phyloP scores from a whole-genome alignment of 2,329 filamentous ascomycete genomes.

The Clonostachys sp. region DNA sequence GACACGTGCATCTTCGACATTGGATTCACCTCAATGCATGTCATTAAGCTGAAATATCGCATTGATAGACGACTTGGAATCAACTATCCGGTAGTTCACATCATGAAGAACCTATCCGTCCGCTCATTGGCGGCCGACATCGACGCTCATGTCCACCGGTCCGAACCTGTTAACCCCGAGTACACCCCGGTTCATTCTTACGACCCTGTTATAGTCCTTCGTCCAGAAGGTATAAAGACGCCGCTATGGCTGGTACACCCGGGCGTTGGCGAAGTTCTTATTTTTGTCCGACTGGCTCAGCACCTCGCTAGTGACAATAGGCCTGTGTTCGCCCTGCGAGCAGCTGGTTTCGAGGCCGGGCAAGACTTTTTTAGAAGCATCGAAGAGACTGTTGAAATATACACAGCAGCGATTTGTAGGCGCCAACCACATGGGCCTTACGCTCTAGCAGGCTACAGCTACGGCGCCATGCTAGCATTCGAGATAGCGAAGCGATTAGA shows the following conservation, averaged over 20 bases:
- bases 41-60: constrained; percentile 29
- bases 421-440: constrained; percentile 39
- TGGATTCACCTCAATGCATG: constrained; percentile 30
- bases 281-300: constrained; percentile 28
- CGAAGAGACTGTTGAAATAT: constrained; percentile 26
- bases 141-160: too few species aligned
- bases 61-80: too few species aligned
- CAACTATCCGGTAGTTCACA: too few species aligned
- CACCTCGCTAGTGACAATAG: constrained; percentile 34
- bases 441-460: constrained; percentile 38
- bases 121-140: too few species aligned
- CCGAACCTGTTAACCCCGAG: too few species aligned
- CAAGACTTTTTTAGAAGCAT: constrained; percentile 25
- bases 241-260: constrained; percentile 36
- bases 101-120: too few species aligned
- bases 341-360: constrained; percentile 26
- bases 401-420: constrained; percentile 26
- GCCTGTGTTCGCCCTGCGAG: constrained; percentile 39
- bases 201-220: constrained; percentile 28
- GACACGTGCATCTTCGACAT: constrained; percentile 20
- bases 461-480: constrained; percentile 36
- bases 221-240: constrained; percentile 17
- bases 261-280: constrained; percentile 33
- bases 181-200: too few species aligned
- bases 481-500: constrained; percentile 38